Base-by-base conservation (phyloP, 2,329 filamentous ascomycete species). In the Fusarium sp. region DNA sequence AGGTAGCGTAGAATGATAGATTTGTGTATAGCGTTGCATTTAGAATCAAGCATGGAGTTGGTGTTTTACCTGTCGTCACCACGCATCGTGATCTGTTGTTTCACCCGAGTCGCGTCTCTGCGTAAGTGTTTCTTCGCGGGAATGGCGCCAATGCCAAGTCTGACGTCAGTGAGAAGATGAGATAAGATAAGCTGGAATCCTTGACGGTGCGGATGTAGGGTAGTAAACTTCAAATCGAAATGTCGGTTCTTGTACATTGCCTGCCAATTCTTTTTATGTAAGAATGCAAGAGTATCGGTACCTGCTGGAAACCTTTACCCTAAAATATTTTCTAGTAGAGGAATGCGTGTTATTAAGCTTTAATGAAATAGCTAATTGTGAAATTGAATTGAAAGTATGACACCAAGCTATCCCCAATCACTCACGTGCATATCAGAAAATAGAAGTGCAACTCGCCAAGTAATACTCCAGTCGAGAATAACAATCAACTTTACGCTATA, bases 401-500 rank as follows among this genome's bases (percentile, higher is more conserved):
- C n/a, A n/a, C 5, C 9, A 10, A n/a, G 15, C 21, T 16, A 5
- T 42, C 2, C 4, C 3, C 2, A 12, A 1, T 7, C 6, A 11
- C n/a, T 11, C 4, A 18, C 6, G 2, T 5, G 1, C 4, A 8
- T 3, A 25, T 9, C 16, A 21, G 9, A 31, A 1, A 7, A 10
- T 7, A 18, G 4, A 14, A n/a, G n/a, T n/a, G n/a, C n/a, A n/a
- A n/a, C n/a, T n/a, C n/a, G n/a, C n/a, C n/a, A n/a, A 27, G 8
- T 0, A n/a, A 3, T 29, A 2, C 1, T 37, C 7, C 4, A 10
- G 16, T 10, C 25, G 18, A 18, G 16, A 18, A 7, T n/a, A 5
- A 18, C 9, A 18, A 18, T 18, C 1, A 5, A 18, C 33, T 18
- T 18, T 10, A 4, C 33, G 33, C 3, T 18, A 35, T 29, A 29